Base-by-base conservation (phyloP, 1,139 yeast species). In the Taphrina wiesneri region DNA sequence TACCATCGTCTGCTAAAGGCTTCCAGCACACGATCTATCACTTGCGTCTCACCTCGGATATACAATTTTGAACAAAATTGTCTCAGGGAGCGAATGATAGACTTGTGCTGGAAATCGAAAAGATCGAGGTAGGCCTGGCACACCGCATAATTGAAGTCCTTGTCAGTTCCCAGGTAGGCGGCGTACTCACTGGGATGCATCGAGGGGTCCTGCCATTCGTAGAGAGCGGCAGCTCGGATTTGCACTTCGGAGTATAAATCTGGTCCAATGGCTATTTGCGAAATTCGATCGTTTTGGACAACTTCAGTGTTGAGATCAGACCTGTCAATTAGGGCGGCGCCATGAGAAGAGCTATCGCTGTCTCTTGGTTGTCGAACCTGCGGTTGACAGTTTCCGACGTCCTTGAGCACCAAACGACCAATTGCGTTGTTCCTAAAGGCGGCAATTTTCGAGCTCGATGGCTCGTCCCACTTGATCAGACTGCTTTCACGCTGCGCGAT, bases 21-120 rank as follows among this genome's bases (percentile, higher is more conserved):
- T 52, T 87, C 86, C 67, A 90, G 77, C 25, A 90, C 82, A 56
- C 90, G 81, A 75, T 90, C 96, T 68, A 90, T 83, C 72, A 87
- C 90, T 72, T 88, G 95, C 0, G 95, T 85, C 75, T 90, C 97
- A 1, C 96, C 96, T 72, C 85, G 86, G 72, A 90, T 80, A 74
- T 87, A 88, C 30, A 90, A 74, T 70, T 81, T 83, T 32, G 83
- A 80, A 70, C 96, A 89, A 53, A 90, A 77, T 63, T 76, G 76
- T 47, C 93, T 78, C 19, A 90, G 79, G 0, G 91, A 79, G 3
- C 76, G 77, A 68, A 88, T 67, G 19, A 77, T 71, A 30, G 73
- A 69, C 36, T 69, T 65, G 46, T 72, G 73, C 4, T 70, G 66
- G 74, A 75, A 77, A 61, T 77, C 74, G 64, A 76, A 77, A 9